Percentiles rank a stretch among this genome's conserved stretches.
These are phyloP conservation scores for Acanthamoeba triangularis DNA, from an alignment of 208 protist genomes.

Conservation along the genomic window DNA sequence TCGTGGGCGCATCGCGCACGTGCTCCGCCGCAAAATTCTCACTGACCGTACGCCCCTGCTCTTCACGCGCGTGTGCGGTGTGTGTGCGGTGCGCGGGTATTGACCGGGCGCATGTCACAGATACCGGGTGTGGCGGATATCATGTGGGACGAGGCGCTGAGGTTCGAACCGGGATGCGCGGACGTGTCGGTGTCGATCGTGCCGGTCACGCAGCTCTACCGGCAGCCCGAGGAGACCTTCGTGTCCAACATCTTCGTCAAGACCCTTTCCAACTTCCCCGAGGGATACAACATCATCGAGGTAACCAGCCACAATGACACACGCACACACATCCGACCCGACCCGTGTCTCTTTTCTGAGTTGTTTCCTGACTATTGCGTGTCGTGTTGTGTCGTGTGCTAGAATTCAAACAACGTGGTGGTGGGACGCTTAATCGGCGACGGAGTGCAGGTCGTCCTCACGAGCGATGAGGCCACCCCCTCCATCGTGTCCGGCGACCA, in stretches of 20 bases:
- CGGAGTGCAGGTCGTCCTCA: not conserved
- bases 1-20: not conserved
- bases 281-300: slow-evolving; percentile 26
- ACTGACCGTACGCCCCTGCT: not conserved
- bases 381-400: no score
- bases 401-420: not conserved
- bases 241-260: slow-evolving; percentile 61
- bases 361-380: no score
- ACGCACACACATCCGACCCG: no score
- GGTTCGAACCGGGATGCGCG: not conserved
- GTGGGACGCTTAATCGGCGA: not conserved
- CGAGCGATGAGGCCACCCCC: not conserved
- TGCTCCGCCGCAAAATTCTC: not conserved
- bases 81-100: not conserved
- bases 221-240: not conserved
- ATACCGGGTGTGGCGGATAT: not conserved
- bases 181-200: not conserved
- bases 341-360: no score
- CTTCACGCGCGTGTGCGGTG: not conserved
- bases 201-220: slow-evolving; percentile 14
- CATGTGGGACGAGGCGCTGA: not conserved
- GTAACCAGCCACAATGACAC: not conserved
- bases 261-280: not conserved
- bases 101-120: not conserved
- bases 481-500: not conserved